Evolutionary conservation across 192 early-diverging fungal genomes (phyloP).

Genomic region (Dissophora globulifera): DNA sequence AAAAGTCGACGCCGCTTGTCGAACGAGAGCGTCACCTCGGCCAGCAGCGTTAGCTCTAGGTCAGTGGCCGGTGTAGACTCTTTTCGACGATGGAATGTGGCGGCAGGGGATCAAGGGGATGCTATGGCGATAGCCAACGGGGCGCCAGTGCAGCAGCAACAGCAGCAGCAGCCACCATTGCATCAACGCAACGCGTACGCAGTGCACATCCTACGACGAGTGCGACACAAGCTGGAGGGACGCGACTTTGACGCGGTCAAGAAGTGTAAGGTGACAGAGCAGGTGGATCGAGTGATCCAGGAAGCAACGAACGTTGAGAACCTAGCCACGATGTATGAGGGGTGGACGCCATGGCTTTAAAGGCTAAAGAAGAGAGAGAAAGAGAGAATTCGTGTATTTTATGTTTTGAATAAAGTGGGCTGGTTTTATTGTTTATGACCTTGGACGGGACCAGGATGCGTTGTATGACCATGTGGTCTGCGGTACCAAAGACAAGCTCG

Average conservation of each 20-base stretch:
- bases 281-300: conserved; percentile 72
- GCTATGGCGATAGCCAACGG: not conserved
- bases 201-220: conserved; percentile 67
- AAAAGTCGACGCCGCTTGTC: conserved; percentile 6
- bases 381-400: too few species aligned
- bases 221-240: conserved; percentile 76
- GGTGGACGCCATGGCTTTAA: conserved; percentile 91
- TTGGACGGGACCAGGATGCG: too few species aligned
- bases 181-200: conserved; percentile 69
- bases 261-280: conserved; percentile 70
- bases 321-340: conserved; percentile 86
- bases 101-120: conserved; percentile 14
- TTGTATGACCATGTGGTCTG: too few species aligned
- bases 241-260: conserved; percentile 61
- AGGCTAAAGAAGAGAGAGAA: too few species aligned
- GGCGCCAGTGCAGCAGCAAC: conserved; percentile 10
- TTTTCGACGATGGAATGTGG: not conserved
- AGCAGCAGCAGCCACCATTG: conserved; percentile 21
- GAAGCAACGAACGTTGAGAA: conserved; percentile 75
- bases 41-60: conserved; percentile 22
- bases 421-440: too few species aligned
- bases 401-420: too few species aligned
- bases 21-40: conserved; percentile 18
- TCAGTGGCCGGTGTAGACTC: conserved; percentile 18
- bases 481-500: too few species aligned